Evolutionary conservation across 2,329 filamentous ascomycete genomes (phyloP).

Genomic region (Cyphellophora europaea): DNA sequence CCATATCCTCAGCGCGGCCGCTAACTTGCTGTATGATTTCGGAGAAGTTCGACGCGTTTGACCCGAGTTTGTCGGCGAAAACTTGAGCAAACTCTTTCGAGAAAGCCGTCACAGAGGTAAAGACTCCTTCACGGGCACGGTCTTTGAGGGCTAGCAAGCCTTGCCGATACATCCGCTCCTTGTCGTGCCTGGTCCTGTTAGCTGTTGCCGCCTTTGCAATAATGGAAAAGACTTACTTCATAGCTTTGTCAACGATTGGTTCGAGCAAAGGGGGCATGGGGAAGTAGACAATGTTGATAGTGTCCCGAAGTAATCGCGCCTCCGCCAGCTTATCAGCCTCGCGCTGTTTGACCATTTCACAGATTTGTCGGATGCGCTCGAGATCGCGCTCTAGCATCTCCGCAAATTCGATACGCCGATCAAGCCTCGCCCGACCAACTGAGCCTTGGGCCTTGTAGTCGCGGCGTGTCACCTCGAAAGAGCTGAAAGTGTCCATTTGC

Average conservation of each 20-base stretch:
- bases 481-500: constrained; percentile 92
- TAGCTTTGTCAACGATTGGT: constrained; percentile 70
- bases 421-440: constrained; percentile 65
- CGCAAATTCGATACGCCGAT: constrained; percentile 81
- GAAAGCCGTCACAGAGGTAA: constrained; percentile 53
- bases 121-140: constrained; percentile 46
- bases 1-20: constrained; percentile 34
- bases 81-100: constrained; percentile 48
- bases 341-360: constrained; percentile 61
- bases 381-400: constrained; percentile 59
- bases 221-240: constrained; percentile 63
- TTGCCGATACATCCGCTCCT: constrained; percentile 40
- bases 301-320: constrained; percentile 63
- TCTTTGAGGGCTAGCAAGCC: constrained; percentile 43
- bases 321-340: constrained; percentile 71
- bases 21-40: constrained; percentile 43
- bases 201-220: too few species aligned
- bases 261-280: constrained; percentile 69
- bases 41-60: constrained; percentile 36
- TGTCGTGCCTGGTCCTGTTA: too few species aligned
- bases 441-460: constrained; percentile 95
- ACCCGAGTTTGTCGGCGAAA: constrained; percentile 45
- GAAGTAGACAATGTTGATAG: constrained; percentile 87
- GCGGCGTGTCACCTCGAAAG: constrained; percentile 90
- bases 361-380: constrained; percentile 61